phyloP scores from a whole-genome alignment of 768 basidiomycete species.

The Amanita exitialis region DNA sequence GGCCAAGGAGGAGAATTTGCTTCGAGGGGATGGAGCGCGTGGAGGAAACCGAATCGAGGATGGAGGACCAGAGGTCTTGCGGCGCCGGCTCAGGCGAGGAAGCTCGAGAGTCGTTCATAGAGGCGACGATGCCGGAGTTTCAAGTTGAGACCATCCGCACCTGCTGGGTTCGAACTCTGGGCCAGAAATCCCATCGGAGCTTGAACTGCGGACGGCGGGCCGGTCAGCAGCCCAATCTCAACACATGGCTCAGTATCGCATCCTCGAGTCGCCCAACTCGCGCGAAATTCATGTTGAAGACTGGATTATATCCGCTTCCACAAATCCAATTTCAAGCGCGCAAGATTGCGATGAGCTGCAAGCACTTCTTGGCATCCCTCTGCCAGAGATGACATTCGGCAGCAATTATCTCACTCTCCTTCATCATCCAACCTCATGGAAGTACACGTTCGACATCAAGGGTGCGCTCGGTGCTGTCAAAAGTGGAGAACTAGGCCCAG shows the following conservation, averaged over 20 bases:
- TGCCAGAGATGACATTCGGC: constrained; percentile 98
- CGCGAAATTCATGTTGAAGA: constrained; percentile 56
- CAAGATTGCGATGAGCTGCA: constrained; percentile 64
- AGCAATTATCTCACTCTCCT: constrained; percentile 63
- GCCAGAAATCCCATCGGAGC: neutral
- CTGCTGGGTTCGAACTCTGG: neutral
- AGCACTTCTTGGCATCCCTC: constrained; percentile 55
- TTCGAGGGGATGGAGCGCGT: constrained; percentile 78
- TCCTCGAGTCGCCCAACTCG: constrained; percentile 60
- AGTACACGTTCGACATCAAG: constrained; percentile 53
- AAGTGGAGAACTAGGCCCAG: constrained; percentile 62
- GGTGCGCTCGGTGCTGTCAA: constrained; percentile 66
- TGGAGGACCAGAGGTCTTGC: constrained; percentile 86
- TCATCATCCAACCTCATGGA: constrained; percentile 57
- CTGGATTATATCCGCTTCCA: constrained; percentile 65
- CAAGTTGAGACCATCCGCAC: neutral
- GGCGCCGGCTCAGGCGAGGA: constrained; percentile 68
- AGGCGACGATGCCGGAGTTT: neutral
- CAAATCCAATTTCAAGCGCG: constrained; percentile 74
- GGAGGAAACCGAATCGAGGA: constrained; percentile 79
- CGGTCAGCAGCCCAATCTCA: constrained; percentile 18
- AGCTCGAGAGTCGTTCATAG: constrained; percentile 41
- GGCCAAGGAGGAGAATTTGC: constrained; percentile 78
- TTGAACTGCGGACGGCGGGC: neutral
- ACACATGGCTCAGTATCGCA: constrained; percentile 37